phyloP scores from a whole-genome alignment of 257 asterid genomes.

The Oldenlandia corymbosa region DNA sequence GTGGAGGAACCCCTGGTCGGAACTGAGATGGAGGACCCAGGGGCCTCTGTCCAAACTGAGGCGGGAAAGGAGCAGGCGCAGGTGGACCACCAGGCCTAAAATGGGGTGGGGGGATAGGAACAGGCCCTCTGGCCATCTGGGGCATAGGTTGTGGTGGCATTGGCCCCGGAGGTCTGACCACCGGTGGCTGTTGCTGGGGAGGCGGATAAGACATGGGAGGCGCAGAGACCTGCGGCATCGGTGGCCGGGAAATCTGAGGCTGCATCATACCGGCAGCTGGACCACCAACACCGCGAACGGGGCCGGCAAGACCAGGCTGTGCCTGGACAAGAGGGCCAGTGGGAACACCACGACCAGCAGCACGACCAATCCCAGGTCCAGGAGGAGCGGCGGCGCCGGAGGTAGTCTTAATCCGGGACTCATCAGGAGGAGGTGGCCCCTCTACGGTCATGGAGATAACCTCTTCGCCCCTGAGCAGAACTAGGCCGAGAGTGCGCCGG shows the following conservation, averaged over 20 bases:
- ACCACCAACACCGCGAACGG: slow-evolving; percentile 90
- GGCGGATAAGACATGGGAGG: slow-evolving; percentile 60
- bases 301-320: slow-evolving; percentile 85
- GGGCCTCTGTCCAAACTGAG: slow-evolving; percentile 76
- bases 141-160: slow-evolving; percentile 60
- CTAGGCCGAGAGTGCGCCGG: slow-evolving; percentile 90
- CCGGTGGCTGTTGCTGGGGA: slow-evolving; percentile 41
- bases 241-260: slow-evolving; percentile 85
- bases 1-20: slow-evolving; percentile 82
- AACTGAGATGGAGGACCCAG: slow-evolving; percentile 66
- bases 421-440: slow-evolving; percentile 97
- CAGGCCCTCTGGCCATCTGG: slow-evolving; percentile 50
- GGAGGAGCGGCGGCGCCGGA: slow-evolving; percentile 40
- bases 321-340: slow-evolving; percentile 58
- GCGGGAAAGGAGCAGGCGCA: slow-evolving; percentile 35
- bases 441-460: slow-evolving; percentile 91
- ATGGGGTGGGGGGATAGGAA: slow-evolving; percentile 42
- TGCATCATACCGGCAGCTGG: slow-evolving; percentile 98
- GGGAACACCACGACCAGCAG: slow-evolving; percentile 87
- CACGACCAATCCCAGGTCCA: slow-evolving; percentile 84
- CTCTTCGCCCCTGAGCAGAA: slow-evolving; percentile 86
- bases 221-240: slow-evolving; percentile 54
- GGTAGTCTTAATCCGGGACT: slow-evolving; percentile 62
- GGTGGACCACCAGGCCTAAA: slow-evolving; percentile 34
- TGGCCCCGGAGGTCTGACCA: slow-evolving; percentile 50